Conservation (phyloP, 352 stramenopile genomes). For the Phytophthora hybrid region DNA sequence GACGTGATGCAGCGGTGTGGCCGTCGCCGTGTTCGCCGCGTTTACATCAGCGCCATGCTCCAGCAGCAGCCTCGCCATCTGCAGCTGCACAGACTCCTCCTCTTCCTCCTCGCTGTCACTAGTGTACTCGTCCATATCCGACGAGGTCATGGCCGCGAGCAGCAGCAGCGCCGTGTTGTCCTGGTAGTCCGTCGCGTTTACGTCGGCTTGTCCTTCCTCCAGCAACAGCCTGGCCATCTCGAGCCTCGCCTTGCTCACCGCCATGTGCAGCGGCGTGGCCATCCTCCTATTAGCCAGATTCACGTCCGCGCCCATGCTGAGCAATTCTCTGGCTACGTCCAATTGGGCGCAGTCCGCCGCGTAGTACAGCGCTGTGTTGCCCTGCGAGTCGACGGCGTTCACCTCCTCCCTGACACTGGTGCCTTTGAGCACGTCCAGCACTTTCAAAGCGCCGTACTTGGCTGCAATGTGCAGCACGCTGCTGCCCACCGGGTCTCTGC, state of each 20-base stretch:
- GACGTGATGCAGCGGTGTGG: conserved; percentile 37
- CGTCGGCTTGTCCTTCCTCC: conserved; percentile 36
- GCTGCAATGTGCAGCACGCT: conserved; percentile 46
- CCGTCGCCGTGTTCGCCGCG: conserved; percentile 28
- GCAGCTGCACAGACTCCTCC: conserved; percentile 29
- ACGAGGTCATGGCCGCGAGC: conserved; percentile 34
- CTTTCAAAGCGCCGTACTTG: conserved; percentile 33
- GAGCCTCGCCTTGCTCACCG: conserved; percentile 36
- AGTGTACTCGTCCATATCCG: conserved; percentile 42
- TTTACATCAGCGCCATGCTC: conserved; percentile 41
- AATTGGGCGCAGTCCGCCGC: conserved; percentile 34
- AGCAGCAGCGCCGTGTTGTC: conserved; percentile 40
- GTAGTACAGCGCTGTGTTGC: conserved; percentile 48
- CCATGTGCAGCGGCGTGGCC: conserved; percentile 38
- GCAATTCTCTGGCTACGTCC: conserved; percentile 20
- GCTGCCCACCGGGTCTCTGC: conserved; percentile 36
- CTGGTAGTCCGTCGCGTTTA: conserved; percentile 38
- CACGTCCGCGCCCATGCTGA: conserved; percentile 33
- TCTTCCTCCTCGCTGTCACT: conserved; percentile 34
- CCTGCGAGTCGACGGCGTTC: conserved; percentile 36
- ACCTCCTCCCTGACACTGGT: conserved; percentile 33
- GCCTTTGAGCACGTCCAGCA: conserved; percentile 28
- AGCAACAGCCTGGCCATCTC: conserved; percentile 37
- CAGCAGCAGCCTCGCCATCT: conserved; percentile 35
- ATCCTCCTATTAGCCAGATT: conserved; percentile 35